A percentile compares a stretch with the other conserved stretches of the same genome.
Evolutionary conservation across 192 early-diverging fungal genomes (phyloP).

Genomic region (Backusella mclennaniae): DNA sequence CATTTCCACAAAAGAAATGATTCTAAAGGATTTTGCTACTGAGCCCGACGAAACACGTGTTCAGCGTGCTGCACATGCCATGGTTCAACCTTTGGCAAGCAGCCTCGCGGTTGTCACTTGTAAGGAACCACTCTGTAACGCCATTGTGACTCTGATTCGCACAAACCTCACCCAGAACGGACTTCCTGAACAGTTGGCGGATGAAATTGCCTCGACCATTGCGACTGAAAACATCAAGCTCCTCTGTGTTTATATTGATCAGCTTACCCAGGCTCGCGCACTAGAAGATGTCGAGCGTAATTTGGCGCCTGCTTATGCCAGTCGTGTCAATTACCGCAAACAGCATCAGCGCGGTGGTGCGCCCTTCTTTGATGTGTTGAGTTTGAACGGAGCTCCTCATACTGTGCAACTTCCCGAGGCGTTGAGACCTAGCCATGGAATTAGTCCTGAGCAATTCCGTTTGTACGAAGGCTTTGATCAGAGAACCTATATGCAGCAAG

Average conservation of each 20-base stretch:
- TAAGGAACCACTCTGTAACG: conserved; percentile 85
- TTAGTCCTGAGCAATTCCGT: conserved; percentile 18
- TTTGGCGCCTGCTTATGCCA: conserved; percentile 64
- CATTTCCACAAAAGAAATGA: conserved; percentile 85
- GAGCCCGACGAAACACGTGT: conserved; percentile 92
- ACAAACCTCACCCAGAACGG: conserved; percentile 68
- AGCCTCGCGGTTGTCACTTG: conserved; percentile 80
- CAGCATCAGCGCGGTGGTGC: not conserved
- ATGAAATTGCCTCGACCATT: conserved; percentile 80
- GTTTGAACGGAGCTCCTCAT: conserved; percentile 10
- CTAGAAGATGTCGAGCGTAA: conserved; percentile 83
- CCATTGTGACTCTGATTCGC: conserved; percentile 70
- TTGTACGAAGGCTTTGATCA: conserved; percentile 18
- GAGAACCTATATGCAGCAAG: conserved; percentile 1
- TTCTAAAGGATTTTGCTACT: conserved; percentile 94
- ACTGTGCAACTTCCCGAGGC: conserved; percentile 17
- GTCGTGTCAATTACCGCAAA: conserved; percentile 74
- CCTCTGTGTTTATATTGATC: conserved; percentile 89
- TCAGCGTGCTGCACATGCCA: conserved; percentile 85
- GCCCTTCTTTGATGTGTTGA: conserved; percentile 81
- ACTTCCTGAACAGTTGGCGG: conserved; percentile 71
- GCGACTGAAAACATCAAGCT: conserved; percentile 92
- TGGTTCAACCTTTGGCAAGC: conserved; percentile 79
- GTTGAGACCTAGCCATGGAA: conserved; percentile 12
- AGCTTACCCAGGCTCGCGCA: conserved; percentile 90